These are phyloP conservation scores for Sporothrix phasma DNA, from an alignment of 2,329 filamentous ascomycete genomes.

Conservation along the genomic window DNA sequence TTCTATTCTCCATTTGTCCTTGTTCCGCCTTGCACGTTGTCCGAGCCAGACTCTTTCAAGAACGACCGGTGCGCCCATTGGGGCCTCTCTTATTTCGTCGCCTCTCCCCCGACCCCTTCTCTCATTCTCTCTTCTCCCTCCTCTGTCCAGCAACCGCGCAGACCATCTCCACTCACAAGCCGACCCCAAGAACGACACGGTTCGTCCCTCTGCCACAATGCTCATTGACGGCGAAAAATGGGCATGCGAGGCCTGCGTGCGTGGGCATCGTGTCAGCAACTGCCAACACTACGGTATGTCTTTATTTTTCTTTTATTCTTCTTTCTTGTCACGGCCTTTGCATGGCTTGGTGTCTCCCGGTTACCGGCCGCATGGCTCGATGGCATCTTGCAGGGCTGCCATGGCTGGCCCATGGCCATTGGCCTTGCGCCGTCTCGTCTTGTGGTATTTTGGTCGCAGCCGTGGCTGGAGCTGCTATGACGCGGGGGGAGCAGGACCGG, in stretches of 20 bases:
- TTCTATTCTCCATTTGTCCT: background rate
- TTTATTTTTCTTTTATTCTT: constrained; percentile 21
- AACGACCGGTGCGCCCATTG: background rate
- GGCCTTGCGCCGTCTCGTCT: background rate
- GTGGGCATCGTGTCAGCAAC: constrained; percentile 96
- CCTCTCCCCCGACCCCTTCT: background rate
- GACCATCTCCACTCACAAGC: constrained; percentile 14
- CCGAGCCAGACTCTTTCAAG: background rate
- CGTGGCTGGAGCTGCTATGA: background rate
- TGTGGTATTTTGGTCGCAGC: background rate
- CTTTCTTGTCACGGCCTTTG: too few relatives aligned
- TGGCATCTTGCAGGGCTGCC: constrained; percentile 5
- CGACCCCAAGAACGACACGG: background rate
- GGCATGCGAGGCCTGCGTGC: constrained; percentile 95
- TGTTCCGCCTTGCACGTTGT: background rate
- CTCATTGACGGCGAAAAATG: constrained; percentile 93
- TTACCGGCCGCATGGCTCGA: background rate
- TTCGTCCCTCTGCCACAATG: constrained; percentile 39
- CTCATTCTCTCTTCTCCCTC: background rate
- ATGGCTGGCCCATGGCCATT: background rate
- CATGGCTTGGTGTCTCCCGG: background rate
- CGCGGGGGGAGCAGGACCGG: background rate
- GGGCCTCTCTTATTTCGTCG: constrained; percentile 1
- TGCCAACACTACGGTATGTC: constrained; percentile 88
- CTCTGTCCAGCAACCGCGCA: background rate